phyloP scores from a whole-genome alignment of 192 early-diverging fungal genomes.

The Pilobolus umbonatus region DNA sequence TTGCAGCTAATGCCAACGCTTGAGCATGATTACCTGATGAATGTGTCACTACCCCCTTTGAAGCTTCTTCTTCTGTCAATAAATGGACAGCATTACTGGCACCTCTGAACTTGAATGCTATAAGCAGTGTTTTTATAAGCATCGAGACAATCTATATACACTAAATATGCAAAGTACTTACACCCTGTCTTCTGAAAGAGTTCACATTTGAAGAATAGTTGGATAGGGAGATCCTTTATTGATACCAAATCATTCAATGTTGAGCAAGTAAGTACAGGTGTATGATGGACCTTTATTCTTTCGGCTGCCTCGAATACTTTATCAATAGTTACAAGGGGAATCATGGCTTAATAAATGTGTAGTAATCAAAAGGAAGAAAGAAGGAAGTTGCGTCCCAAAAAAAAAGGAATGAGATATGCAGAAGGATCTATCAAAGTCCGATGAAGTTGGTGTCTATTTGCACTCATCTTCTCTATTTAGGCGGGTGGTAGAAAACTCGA shows the following conservation, averaged over 20 bases:
- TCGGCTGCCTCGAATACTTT: conserved; percentile 31
- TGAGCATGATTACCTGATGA: conserved; percentile 52
- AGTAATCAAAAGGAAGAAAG: not conserved
- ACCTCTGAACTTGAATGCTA: conserved; percentile 54
- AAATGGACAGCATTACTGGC: conserved; percentile 44
- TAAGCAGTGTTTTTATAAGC: not conserved
- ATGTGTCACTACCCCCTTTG: conserved; percentile 43
- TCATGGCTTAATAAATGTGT: no score
- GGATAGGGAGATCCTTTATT: not conserved
- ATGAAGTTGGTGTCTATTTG: not conserved
- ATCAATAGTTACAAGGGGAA: not conserved
- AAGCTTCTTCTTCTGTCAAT: conserved; percentile 20
- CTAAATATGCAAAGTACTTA: conserved; percentile 10
- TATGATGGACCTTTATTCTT: conserved; percentile 39
- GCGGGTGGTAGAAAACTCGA: conserved; percentile 86
- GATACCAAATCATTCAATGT: conserved; percentile 28
- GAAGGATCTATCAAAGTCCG: not conserved
- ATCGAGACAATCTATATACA: no score
- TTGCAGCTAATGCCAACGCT: conserved; percentile 52
- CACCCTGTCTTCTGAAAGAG: conserved; percentile 39
- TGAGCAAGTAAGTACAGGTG: conserved; percentile 41
- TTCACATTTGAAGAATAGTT: conserved; percentile 54
- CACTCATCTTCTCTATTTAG: conserved; percentile 22
- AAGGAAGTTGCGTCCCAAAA: not conserved
- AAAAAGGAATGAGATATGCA: not conserved